These are phyloP conservation scores for Podospora conica DNA, from an alignment of 495 filamentous ascomycete species.

Conservation along the genomic window DNA sequence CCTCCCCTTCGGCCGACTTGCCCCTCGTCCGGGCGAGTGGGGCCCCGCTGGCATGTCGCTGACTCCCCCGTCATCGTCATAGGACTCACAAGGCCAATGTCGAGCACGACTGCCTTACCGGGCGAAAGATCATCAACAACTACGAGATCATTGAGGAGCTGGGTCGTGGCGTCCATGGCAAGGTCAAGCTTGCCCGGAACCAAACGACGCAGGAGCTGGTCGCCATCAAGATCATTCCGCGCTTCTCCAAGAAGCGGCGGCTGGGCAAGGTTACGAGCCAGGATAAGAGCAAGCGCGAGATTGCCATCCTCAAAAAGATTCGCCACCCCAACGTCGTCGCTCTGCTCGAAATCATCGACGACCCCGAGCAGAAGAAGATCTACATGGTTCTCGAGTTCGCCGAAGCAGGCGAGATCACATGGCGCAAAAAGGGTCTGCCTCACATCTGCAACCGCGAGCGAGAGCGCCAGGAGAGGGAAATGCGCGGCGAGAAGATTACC, in stretches of 20 bases:
- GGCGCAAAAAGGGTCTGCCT: slow-evolving; percentile 76
- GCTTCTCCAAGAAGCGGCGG: slow-evolving; percentile 86
- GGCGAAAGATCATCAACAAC: slow-evolving; percentile 91
- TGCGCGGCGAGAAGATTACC: slow-evolving; percentile 51
- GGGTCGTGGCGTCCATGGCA: slow-evolving; percentile 90
- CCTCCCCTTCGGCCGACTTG: background rate
- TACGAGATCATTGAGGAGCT: slow-evolving; percentile 96
- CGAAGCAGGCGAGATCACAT: slow-evolving; percentile 86
- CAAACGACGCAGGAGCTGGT: slow-evolving; percentile 71
- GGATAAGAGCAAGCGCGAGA: slow-evolving; percentile 93
- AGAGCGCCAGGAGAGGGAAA: slow-evolving; percentile 65
- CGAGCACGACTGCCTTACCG: slow-evolving; percentile 78
- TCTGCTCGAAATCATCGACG: slow-evolving; percentile 94
- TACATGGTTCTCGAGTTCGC: slow-evolving; percentile 96
- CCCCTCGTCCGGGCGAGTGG: background rate
- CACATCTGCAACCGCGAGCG: slow-evolving; percentile 80
- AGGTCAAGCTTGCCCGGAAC: slow-evolving; percentile 89
- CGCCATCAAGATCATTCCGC: slow-evolving; percentile 96
- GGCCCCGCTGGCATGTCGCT: background rate
- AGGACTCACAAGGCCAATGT: slow-evolving; percentile 84
- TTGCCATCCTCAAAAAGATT: slow-evolving; percentile 97
- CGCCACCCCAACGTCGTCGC: slow-evolving; percentile 92
- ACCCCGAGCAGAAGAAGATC: slow-evolving; percentile 91
- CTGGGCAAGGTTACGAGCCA: slow-evolving; percentile 73
- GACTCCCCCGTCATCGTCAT: slow-evolving; percentile 8